Evolutionary conservation across 2,329 filamentous ascomycete genomes (phyloP), one percentile per base, ranked within the genome.

Genomic region (Colletotrichum aenigma): DNA sequence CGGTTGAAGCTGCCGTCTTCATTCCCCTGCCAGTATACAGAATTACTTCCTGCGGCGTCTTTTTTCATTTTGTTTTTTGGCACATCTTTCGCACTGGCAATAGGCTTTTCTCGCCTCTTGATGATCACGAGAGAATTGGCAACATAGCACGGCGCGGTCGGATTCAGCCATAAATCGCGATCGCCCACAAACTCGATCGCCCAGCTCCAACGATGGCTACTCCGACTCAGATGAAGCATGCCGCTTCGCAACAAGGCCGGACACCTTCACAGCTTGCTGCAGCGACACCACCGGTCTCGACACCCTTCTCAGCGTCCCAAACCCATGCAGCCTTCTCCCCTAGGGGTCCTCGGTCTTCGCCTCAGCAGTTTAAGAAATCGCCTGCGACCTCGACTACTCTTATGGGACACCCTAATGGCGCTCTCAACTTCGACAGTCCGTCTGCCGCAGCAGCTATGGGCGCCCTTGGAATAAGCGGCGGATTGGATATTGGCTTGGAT

Each of bases 231-330:
- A 88, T 87, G 82, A 90, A 89, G 82, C 86, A 87, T 77, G 87
- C 86, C 12, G 86, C 88, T 56, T 91, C 89, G 16, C 87, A 88
- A 78, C 88, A 89, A 81, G 87, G 87, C n/a, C 84, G 85, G 43
- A 89, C 88, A 4, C 88, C 87, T 6, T 88, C 87, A 21, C 89
- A 91, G 78, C 82, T 88, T 73, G 86, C 89, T 4, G 90, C 85
- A 7, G 91, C 90, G 4, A 93, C 92, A 7, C 92, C 92, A 16
- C 91, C 91, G n/a, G 91, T 92, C 28, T 93, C 92, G 43, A 93
- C 92, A 3, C 92, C 92, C 16, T 93, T 93, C 83, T 93, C 91
- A 24, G 83, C 83, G 73, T 89, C 90, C 48, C 86, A 88, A 58
- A 87, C 87, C 3, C 88, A 90, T 67, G 87, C 88, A n/a, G 90